Evolutionary conservation across 805 yeast species (phyloP), one percentile per base, ranked within the genome.

Genomic region (Blastobotrys peoriensis): DNA sequence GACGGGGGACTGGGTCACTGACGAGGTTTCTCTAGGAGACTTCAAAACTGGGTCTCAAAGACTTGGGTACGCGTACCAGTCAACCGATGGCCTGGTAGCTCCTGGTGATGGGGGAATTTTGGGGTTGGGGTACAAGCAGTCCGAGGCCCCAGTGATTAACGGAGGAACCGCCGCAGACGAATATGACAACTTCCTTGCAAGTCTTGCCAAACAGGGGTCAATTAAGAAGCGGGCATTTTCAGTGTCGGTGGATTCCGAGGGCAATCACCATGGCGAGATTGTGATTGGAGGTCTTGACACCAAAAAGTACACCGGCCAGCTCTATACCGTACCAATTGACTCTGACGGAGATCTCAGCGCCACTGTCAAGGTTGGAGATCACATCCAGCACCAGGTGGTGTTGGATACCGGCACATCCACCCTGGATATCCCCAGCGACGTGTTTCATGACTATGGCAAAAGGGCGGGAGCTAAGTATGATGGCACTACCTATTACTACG

Each of bases 381-480:
- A n/a, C n/a, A 27, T 50, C 15, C 22, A 40, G 20, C 33, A 16
- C 27, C 36, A 25, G 10, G 43, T 41, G 3, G 43, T 51, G 10
- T 59, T 79, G 27, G 84, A 79, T 57, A 69, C 79, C 0, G 80
- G 83, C 19, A 68, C 81, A 4, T 67, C 80, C 3, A 56, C 67
- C 21, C 58, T 70, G 15, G 71, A 71, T 52, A 58, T 77, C 33
- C 80, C 79, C 3, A 19, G 44, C 8, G 42, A 42, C 3, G 47
- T 67, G 15, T 43, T 42, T 21, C 16, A 43, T 16, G 37, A 53
- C n/a, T 45, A 69, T n/a, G 60, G 55, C 16, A 39, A 45, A 9
- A 50, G 58, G 13, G 49, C 73, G 17, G 65, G 64, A 15, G 68
- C 71, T 13, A 28, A 13, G 9, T 33, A 10, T 16, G 41, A 43